Evolutionary conservation across 2,329 filamentous ascomycete genomes (phyloP), one percentile per base, ranked within the genome.

Genomic region (Achaetomium macrosporum): DNA sequence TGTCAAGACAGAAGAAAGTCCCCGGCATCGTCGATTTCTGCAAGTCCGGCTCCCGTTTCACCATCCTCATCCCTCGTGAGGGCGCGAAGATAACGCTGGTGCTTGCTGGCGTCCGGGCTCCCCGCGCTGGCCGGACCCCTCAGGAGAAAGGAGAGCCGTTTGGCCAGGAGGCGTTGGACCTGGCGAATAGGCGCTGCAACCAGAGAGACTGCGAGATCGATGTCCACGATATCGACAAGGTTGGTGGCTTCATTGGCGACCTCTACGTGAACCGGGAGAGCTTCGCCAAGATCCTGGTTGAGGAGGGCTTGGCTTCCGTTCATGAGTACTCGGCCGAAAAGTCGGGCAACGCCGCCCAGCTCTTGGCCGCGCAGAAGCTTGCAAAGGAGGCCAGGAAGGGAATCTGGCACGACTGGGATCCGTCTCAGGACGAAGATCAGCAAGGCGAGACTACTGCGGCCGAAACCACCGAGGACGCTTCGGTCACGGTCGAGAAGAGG

Each of bases 191-290:
- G 64, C 83, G 91, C 53, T 90, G 87, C 73, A 87, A 90, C 76
- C 93, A 99, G 75, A 85, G 93, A 50, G 93, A 99, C 69, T 91
- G 93, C 45, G 92, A 97, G 71, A 88, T 99, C 54, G 91, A 99
- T 63, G 87, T 99, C 17, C 85, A 96, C 68, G 90, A 91, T 64
- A 88, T 90, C 61, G 93, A 99, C 77, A 97, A 96, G 77, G 85
- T 93, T 25, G 93, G 93, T 63, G 93, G 93, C 36, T 99, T 99
- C 76, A 97, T 99, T 61, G 93, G 93, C 51, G 88, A 90, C 13
- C 78, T 99, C 20, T 96, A 90, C 69, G 82, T 99, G 68, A 92
- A 90, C 76, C 88, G 91, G 49, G 92, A 97, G 72, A 97, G 88
- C 74, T 95, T 99, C 66, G 89, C 91, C 64, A 96, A 96, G 76